Conservation (phyloP, 2,329 filamentous ascomycete species). For the Claviceps maximensis region DNA sequence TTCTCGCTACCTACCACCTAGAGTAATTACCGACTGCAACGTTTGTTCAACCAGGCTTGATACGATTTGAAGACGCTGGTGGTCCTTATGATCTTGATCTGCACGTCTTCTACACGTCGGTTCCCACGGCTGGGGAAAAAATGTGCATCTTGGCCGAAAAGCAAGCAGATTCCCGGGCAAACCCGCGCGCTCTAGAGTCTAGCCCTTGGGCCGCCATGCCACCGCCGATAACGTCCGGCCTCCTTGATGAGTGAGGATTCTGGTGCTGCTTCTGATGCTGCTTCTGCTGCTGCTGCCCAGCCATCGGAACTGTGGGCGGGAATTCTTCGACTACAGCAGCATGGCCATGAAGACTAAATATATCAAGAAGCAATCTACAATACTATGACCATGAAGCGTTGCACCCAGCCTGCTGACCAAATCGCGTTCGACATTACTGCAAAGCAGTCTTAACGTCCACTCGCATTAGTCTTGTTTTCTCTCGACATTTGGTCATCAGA, state of each 20-base stretch:
- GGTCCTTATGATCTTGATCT: not conserved
- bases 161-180: constrained; percentile 2
- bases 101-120: constrained; percentile 4
- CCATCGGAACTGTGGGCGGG: not conserved
- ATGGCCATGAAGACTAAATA: not conserved
- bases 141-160: not conserved
- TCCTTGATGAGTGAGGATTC: not conserved
- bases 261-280: not conserved
- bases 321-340: not conserved
- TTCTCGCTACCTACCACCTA: not conserved
- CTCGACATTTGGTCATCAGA: not conserved
- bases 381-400: not conserved
- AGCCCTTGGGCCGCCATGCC: constrained; percentile 3
- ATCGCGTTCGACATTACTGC: too few relatives aligned
- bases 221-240: not conserved
- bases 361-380: not conserved
- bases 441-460: too few relatives aligned
- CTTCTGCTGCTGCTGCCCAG: not conserved
- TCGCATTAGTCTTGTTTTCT: not conserved
- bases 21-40: not conserved
- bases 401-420: not conserved
- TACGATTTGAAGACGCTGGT: not conserved
- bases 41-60: not conserved
- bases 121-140: not conserved
- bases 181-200: constrained; percentile 1